Conservation (phyloP, 441 rosid genomes). For the Syzygium malaccense region DNA sequence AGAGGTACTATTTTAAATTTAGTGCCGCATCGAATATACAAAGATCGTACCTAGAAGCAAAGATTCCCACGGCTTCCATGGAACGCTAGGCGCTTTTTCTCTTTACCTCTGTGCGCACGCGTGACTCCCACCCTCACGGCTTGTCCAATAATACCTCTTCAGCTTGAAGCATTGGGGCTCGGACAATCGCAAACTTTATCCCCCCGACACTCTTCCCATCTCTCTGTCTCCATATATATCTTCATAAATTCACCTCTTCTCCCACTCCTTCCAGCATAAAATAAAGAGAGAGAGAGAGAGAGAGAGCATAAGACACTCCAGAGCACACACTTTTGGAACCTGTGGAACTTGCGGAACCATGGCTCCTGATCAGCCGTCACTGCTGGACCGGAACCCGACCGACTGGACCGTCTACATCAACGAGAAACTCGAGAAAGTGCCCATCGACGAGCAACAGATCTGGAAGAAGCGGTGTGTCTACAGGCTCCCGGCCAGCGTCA, state of each 20-base stretch:
- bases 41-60: not conserved
- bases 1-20: not conserved
- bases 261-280: not conserved
- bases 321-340: too few relatives aligned
- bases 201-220: too few relatives aligned
- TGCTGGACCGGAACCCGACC: not conserved
- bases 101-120: too few relatives aligned
- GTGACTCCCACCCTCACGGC: too few relatives aligned
- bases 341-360: not conserved
- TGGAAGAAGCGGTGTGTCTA: conserved; percentile 34
- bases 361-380: too few relatives aligned
- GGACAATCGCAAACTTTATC: too few relatives aligned
- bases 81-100: not conserved
- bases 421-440: not conserved
- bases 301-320: too few relatives aligned
- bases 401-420: not conserved
- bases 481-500: conserved; percentile 9
- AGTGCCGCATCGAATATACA: not conserved
- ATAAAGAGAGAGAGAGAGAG: too few relatives aligned
- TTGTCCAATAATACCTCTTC: too few relatives aligned
- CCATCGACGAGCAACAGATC: not conserved
- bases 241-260: not conserved
- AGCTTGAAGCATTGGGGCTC: too few relatives aligned
- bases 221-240: too few relatives aligned
- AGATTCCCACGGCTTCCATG: not conserved